Conservation (phyloP, 228 moss, liverwort and hornwort genomes). For the Sphagnum magellanicum region DNA sequence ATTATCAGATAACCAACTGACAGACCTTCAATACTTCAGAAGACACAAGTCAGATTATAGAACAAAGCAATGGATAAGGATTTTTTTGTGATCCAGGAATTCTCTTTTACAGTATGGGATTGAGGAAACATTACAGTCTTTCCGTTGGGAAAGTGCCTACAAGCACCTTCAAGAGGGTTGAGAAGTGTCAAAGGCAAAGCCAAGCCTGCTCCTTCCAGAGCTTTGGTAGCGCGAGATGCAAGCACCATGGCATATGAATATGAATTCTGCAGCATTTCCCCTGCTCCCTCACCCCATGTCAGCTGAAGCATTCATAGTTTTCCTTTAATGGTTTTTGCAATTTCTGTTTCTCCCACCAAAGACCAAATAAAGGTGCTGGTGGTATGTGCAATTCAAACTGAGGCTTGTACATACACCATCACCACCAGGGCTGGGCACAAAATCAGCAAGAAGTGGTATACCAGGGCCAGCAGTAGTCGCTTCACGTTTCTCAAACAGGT, state of each 20-base stretch:
- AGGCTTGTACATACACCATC: background rate
- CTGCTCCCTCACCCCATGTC: constrained; percentile 12
- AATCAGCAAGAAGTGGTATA: constrained; percentile 16
- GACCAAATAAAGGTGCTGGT: background rate
- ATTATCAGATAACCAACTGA: background rate
- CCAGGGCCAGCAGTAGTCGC: constrained; percentile 3
- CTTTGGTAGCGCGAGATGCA: constrained; percentile 36
- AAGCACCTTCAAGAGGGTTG: constrained; percentile 24
- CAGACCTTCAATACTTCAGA: background rate
- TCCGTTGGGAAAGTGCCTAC: constrained; percentile 24
- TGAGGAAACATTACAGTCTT: constrained; percentile 17
- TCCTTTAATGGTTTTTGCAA: background rate
- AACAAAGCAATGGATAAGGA: background rate
- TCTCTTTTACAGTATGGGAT: background rate
- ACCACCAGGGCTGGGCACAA: background rate
- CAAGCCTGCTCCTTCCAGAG: constrained; percentile 42
- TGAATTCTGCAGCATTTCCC: constrained; percentile 18
- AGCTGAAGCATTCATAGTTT: background rate
- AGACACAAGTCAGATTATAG: background rate
- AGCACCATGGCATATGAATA: constrained; percentile 41
- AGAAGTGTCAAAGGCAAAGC: constrained; percentile 37
- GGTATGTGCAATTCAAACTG: background rate
- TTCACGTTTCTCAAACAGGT: constrained; percentile 38
- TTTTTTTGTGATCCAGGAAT: background rate
- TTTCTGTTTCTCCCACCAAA: too few species aligned